phyloP scores from a whole-genome alignment of 2,329 filamentous ascomycete species.

The Trichophyton benhamiae region DNA sequence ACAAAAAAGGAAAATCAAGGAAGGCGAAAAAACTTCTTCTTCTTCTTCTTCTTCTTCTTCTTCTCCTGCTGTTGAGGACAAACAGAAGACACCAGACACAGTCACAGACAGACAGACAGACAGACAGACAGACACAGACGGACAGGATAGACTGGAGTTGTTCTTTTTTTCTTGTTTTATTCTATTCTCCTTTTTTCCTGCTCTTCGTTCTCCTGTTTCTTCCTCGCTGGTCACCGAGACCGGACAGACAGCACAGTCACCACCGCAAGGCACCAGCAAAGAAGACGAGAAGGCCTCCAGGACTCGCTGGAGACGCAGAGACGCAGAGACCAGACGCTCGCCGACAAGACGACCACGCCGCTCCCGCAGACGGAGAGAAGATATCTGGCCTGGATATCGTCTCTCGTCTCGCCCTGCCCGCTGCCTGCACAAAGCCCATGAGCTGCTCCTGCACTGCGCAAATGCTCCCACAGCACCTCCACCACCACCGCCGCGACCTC shows the following conservation, averaged over 20 bases:
- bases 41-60: neutral
- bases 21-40: neutral
- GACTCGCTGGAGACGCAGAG: neutral
- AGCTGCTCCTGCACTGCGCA: conserved; percentile 22
- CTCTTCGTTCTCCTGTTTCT: neutral
- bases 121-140: neutral
- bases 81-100: neutral
- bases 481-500: conserved; percentile 17
- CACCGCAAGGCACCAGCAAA: neutral
- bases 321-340: neutral
- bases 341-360: neutral
- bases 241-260: neutral
- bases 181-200: neutral
- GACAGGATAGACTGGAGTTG: neutral
- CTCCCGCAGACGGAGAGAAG: neutral
- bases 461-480: conserved; percentile 26
- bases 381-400: neutral
- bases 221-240: neutral
- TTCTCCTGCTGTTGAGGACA: neutral
- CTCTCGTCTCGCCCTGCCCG: too few relatives aligned
- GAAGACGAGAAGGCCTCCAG: neutral
- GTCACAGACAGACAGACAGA: neutral
- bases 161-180: neutral
- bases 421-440: too few relatives aligned
- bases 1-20: neutral